A percentile compares a stretch with the other conserved stretches of the same genome.
phyloP scores from a whole-genome alignment of 2,329 filamentous ascomycete genomes.

The Aureobasidium sp. region DNA sequence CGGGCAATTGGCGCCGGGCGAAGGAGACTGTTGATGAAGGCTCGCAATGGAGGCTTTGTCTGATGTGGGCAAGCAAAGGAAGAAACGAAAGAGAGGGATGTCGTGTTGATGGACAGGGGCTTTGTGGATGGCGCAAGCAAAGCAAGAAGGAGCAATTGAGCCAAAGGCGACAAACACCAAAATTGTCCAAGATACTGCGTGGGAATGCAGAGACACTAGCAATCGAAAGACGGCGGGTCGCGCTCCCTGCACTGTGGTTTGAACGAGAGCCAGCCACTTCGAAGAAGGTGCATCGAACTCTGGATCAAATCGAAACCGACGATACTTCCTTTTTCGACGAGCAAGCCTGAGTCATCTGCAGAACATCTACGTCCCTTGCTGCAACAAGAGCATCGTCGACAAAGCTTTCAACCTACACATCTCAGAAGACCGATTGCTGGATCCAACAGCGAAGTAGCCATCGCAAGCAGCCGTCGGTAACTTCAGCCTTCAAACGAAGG shows the following conservation, averaged over 20 bases:
- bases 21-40: neutral
- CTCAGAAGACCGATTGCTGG: neutral
- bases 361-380: neutral
- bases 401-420: neutral
- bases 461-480: neutral
- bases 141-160: neutral
- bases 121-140: neutral
- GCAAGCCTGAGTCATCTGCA: neutral
- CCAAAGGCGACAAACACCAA: too few relatives aligned
- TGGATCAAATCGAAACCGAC: neutral
- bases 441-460: neutral
- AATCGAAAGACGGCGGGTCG: neutral
- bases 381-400: neutral
- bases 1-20: neutral
- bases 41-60: neutral
- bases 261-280: neutral
- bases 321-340: neutral
- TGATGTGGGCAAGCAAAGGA: too few relatives aligned
- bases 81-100: too few relatives aligned
- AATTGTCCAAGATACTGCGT: neutral
- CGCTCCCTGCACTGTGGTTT: neutral
- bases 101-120: too few relatives aligned
- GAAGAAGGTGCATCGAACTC: neutral
- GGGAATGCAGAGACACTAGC: neutral
- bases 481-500: neutral